Conservation (phyloP, 2,329 filamentous ascomycete genomes). For the Colletotrichum liriopes region DNA sequence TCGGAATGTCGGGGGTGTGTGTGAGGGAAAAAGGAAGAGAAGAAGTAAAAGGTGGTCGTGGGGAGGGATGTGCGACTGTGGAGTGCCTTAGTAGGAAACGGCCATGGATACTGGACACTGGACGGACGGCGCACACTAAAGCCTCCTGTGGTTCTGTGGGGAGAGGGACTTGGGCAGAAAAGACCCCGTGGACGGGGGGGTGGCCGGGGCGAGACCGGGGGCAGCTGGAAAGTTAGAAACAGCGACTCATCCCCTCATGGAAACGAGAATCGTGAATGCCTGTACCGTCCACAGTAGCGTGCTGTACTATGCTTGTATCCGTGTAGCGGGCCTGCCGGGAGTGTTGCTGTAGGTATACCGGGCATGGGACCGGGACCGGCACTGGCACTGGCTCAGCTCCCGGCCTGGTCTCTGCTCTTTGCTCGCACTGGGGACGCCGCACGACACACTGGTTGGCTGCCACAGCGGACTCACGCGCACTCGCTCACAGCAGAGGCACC, state of each 20-base stretch:
- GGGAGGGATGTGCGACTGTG: slow-evolving; percentile 37
- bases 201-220: slow-evolving; percentile 24
- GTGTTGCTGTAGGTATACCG: not conserved
- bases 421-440: not conserved
- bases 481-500: not conserved
- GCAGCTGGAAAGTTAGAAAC: slow-evolving; percentile 21
- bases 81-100: slow-evolving; percentile 31
- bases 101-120: not conserved
- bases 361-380: slow-evolving; percentile 25
- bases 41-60: slow-evolving; percentile 33
- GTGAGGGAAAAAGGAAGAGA: slow-evolving; percentile 40
- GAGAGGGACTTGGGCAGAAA: not conserved
- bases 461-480: not conserved
- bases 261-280: slow-evolving; percentile 25
- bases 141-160: not conserved
- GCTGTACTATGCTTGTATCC: not conserved
- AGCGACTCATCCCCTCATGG: slow-evolving; percentile 33
- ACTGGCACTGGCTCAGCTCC: slow-evolving; percentile 4
- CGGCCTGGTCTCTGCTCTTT: not conserved
- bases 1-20: slow-evolving; percentile 19
- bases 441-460: not conserved
- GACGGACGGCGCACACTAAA: slow-evolving; percentile 1
- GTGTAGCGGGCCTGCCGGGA: not conserved
- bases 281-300: not conserved
- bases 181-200: slow-evolving; percentile 35